Evolutionary conservation across 2,329 filamentous ascomycete species (phyloP).

Genomic region (Proliferodiscus dingleyae): DNA sequence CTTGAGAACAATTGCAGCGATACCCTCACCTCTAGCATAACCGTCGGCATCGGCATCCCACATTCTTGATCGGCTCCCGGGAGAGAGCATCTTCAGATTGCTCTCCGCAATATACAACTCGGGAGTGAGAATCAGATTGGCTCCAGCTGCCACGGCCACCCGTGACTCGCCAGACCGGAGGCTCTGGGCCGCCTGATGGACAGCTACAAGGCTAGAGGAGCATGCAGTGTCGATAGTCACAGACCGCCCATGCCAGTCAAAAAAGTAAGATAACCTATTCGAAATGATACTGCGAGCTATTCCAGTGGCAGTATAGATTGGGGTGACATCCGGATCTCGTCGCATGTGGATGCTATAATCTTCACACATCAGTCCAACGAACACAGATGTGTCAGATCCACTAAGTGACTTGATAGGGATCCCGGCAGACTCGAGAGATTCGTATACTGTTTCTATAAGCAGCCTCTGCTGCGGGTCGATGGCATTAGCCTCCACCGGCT

Average conservation of each 20-base stretch:
- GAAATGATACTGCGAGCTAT: slow-evolving; percentile 31
- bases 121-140: slow-evolving; percentile 15
- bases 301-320: slow-evolving; percentile 32
- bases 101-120: slow-evolving; percentile 33
- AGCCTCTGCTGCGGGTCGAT: slow-evolving; percentile 22
- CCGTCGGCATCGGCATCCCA: slow-evolving; percentile 15
- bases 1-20: slow-evolving; percentile 54
- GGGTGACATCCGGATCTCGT: slow-evolving; percentile 33
- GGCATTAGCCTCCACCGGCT: slow-evolving; percentile 20
- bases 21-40: slow-evolving; percentile 42
- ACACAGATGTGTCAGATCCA: slow-evolving; percentile 23
- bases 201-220: slow-evolving; percentile 32
- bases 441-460: slow-evolving; percentile 26
- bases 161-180: slow-evolving; percentile 16
- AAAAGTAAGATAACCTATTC: slow-evolving; percentile 40
- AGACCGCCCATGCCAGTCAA: slow-evolving; percentile 35
- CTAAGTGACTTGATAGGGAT: slow-evolving; percentile 12
- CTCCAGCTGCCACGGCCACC: slow-evolving; percentile 15
- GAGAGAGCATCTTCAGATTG: slow-evolving; percentile 36
- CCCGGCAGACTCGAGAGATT: slow-evolving; percentile 26
- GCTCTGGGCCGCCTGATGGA: slow-evolving; percentile 25
- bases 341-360: slow-evolving; percentile 17
- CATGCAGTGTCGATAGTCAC: slow-evolving; percentile 38
- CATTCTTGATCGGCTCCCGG: slow-evolving; percentile 36
- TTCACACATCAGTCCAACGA: slow-evolving; percentile 32